phyloP scores from a whole-genome alignment of 495 filamentous ascomycete genomes.

The Aspergillus indologenus region DNA sequence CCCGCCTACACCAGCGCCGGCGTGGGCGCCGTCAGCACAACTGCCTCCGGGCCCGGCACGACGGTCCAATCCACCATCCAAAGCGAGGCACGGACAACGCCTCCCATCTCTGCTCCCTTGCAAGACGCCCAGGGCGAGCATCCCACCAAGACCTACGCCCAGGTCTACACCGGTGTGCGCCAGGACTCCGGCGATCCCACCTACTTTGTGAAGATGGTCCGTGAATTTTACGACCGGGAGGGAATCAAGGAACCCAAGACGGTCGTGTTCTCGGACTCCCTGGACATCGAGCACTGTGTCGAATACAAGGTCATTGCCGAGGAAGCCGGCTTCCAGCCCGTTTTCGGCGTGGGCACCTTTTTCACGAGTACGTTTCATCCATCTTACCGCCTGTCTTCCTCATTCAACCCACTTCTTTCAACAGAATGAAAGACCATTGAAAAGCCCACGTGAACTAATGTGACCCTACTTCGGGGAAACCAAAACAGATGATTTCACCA shows the following conservation, averaged over 20 bases:
- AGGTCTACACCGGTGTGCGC: conserved; percentile 81
- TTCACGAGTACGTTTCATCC: conserved; percentile 65
- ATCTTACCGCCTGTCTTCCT: neutral
- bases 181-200: conserved; percentile 94
- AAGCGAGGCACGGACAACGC: conserved; percentile 26
- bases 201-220: conserved; percentile 76
- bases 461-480: neutral
- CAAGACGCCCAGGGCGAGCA: conserved; percentile 9
- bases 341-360: conserved; percentile 92
- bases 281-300: conserved; percentile 86
- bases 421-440: neutral
- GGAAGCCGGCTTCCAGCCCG: conserved; percentile 72
- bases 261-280: conserved; percentile 95
- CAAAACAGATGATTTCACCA: conserved; percentile 68
- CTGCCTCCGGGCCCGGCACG: conserved; percentile 31
- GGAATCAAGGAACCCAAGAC: conserved; percentile 81
- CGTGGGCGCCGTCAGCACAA: conserved; percentile 27
- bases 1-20: conserved; percentile 36
- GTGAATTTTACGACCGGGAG: conserved; percentile 76
- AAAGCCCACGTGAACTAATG: neutral
- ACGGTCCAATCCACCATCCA: conserved; percentile 23
- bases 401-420: neutral
- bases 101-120: conserved; percentile 30
- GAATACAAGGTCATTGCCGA: conserved; percentile 84
- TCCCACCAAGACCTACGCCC: conserved; percentile 63